Evolutionary conservation across 768 basidiomycete genomes (phyloP).

Genomic region (Lentinula guzmanii): DNA sequence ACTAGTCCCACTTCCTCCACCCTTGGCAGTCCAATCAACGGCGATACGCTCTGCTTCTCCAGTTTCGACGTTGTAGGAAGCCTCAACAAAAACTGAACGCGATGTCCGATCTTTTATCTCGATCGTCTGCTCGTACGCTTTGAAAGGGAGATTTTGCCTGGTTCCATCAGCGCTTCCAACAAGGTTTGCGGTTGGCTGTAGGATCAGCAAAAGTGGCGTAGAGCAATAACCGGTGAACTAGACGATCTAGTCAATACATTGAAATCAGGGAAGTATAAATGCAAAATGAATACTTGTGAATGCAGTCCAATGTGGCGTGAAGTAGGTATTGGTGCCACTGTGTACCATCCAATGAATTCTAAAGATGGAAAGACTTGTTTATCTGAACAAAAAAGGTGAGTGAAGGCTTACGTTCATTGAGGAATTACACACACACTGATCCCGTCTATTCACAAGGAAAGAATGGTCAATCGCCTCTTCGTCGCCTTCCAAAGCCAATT

Average conservation of each 20-base stretch:
- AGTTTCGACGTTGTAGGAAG: conserved; percentile 85
- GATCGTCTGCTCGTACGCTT: conserved; percentile 88
- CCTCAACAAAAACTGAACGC: conserved; percentile 78
- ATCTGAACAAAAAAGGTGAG: conserved; percentile 42
- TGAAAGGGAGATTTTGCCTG: conserved; percentile 78
- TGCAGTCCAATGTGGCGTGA: conserved; percentile 77
- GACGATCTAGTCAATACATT: background rate
- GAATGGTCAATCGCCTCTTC: conserved; percentile 68
- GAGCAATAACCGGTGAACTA: conserved; percentile 86
- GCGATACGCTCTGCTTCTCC: conserved; percentile 99
- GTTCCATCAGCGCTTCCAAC: conserved; percentile 45
- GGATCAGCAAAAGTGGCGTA: conserved; percentile 81
- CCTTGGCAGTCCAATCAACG: conserved; percentile 90
- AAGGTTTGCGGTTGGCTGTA: conserved; percentile 48
- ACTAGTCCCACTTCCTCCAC: conserved; percentile 76
- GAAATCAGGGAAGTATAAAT: background rate
- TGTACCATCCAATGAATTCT: conserved; percentile 98
- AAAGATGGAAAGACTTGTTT: conserved; percentile 98
- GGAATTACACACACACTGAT: conserved; percentile 60
- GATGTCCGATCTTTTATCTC: conserved; percentile 77
- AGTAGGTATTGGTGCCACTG: conserved; percentile 70
- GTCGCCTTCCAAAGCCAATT: conserved; percentile 63
- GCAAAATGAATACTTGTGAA: conserved; percentile 55
- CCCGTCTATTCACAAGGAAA: conserved; percentile 76
- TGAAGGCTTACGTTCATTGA: background rate